Conservation (phyloP, 2,329 filamentous ascomycete genomes). For the Neofusicoccum sp. region DNA sequence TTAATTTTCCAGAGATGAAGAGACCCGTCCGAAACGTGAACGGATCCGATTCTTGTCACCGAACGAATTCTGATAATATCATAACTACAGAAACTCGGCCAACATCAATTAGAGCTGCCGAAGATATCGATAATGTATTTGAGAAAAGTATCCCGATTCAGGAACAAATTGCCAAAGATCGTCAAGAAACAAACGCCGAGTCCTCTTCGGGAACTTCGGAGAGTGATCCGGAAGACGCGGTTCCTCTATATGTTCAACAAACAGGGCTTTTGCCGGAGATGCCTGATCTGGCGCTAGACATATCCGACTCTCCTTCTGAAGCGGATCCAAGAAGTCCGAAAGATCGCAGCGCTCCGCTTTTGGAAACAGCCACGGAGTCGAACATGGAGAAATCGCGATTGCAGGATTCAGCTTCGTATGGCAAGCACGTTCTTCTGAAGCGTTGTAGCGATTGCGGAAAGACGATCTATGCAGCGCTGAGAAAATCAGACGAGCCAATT, state of each 20-base stretch:
- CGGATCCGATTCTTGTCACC: no score
- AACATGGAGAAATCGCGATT: no score
- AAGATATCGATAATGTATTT: no score
- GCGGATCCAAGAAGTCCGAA: background rate
- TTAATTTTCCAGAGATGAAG: no score
- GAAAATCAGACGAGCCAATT: background rate
- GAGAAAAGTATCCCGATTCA: background rate
- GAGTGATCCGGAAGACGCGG: background rate
- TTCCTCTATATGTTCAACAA: background rate
- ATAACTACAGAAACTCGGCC: no score
- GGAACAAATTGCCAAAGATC: background rate
- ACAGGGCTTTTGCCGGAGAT: constrained; percentile 1
- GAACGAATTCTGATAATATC: no score
- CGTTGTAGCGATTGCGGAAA: background rate
- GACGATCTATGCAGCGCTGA: background rate
- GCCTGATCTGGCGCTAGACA: constrained; percentile 3
- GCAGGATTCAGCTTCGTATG: background rate
- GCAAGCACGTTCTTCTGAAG: background rate
- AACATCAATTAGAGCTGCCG: no score
- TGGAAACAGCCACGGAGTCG: no score
- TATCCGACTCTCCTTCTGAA: background rate
- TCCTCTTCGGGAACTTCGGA: background rate
- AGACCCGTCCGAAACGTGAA: no score
- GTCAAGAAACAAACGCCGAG: background rate
- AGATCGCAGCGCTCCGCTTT: background rate